Evolutionary conservation across 306 rosid genomes (phyloP), one percentile per base, ranked within the genome.

Genomic region (Geum urbanum): DNA sequence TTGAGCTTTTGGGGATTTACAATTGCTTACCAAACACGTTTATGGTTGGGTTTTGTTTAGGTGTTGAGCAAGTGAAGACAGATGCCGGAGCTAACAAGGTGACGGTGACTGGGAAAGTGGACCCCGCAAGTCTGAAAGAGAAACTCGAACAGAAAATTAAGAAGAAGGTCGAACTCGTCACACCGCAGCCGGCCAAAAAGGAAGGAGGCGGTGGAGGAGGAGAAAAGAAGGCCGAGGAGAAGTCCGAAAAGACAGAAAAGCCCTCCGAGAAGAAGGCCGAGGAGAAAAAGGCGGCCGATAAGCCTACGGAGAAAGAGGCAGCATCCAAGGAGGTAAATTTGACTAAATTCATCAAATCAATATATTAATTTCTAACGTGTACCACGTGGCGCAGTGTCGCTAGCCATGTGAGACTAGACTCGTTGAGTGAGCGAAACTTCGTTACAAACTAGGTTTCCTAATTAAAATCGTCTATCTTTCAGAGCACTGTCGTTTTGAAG

Each of bases 401-500:
- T 43, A 43, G 37, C 9, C 22, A 5, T n/a, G 22, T 35, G 48
- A 9, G 32, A 51, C 18, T 59, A 9, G 32, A 51, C 18, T 59
- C 39, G 15, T 68, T 7, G 5, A 4, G 40, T 51, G 19, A 41
- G 18, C 53, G n/a, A 55, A 24, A 22, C 12, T 58, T 14, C 11
- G 2, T 58, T 35, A 0, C 20, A 11, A 35, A 35, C 40, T 27
- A 59, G 45, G 58, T 49, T 6, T 49, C 69, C 62, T 65, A 79
- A 58, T 76, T 80, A 57, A 43, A 72, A 40, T 20, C 39, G 22
- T 77, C 64, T 72, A 11, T 61, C 69, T 45, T 63, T 8, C 97
- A 92, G 96, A 82, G 77, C 65, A 79, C 97, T 27, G 92, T 82
- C 67, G 85, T 80, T 43, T 60, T 88, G 77, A 94, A 87, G 85